Base-by-base conservation (phyloP, 129 eudicot species). In the Centaurea solstitialis region DNA sequence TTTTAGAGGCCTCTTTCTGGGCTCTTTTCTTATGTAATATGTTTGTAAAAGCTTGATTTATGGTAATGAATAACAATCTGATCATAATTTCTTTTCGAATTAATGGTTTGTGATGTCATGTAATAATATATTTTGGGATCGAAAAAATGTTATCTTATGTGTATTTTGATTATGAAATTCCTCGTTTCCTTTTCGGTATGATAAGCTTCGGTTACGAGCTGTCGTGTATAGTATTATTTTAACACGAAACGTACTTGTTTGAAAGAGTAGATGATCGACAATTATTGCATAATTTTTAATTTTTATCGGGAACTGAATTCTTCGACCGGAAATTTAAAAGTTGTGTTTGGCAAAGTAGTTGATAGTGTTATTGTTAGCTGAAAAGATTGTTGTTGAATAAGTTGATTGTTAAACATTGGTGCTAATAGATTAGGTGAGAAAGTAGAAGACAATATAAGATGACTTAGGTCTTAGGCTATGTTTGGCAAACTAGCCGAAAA, bases 1-100 rank as follows among this genome's bases (percentile, higher is more conserved):
- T 82, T 88, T 83, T 85, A 83, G 87, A 80, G 89, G 81, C 85
- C 80, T 78, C 78, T 45, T 17, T 72, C 10, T 22, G 81, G 78
- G 64, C 81, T 74, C 80, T 81, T 77, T 85, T 72, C 77, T 72
- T 67, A 45, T 85, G 85, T 80, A 57, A 20, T 47, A 75, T 22
- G 18, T 37, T 62, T 71, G 86, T 77, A 71, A 59, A 68, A 76
- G 65, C 30, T 33, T 69, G 53, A 66, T 53, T 59, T 50, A 66
- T 80, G 23, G 38, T 75, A 70, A 82, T 77, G 65, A 79, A 68
- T 74, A 21, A 57, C 39, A 30, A 65, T 76, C 43, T 18, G 35
- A 61, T 33, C 33, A n/a, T 57, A 57, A 65, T 35, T 72, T 70
- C n/a, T 9, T 24, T 53, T 17, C 8, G 20, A 13, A 64, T 75